Conservation (phyloP, 306 rosid species). For the Quercus rubra region DNA sequence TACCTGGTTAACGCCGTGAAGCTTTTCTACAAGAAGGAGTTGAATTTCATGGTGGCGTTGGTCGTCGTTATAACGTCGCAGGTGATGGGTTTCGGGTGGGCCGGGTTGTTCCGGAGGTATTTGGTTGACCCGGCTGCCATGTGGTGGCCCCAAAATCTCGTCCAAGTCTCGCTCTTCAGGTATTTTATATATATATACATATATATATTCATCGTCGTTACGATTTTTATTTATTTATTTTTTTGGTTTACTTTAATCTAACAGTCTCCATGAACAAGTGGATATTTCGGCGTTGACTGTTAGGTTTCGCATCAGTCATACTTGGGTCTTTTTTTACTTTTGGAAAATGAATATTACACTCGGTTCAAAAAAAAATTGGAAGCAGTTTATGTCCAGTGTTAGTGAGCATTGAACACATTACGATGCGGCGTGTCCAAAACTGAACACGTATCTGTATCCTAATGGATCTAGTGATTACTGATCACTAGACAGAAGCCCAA, state of each 20-base stretch:
- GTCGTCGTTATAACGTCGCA: constrained; percentile 79
- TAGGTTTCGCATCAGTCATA: too few species aligned
- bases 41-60: constrained; percentile 53
- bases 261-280: background rate
- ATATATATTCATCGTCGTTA: background rate
- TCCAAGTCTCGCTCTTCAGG: constrained; percentile 82
- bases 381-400: too few species aligned
- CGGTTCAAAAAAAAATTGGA: too few species aligned
- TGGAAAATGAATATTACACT: too few species aligned
- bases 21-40: constrained; percentile 39
- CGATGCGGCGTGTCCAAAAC: too few species aligned
- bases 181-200: background rate
- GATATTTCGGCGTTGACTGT: too few species aligned
- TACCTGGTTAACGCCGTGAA: constrained; percentile 38
- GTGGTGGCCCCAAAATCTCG: constrained; percentile 94
- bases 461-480: too few species aligned
- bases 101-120: constrained; percentile 65
- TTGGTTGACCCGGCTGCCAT: constrained; percentile 81
- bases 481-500: too few species aligned
- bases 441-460: too few species aligned
- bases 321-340: too few species aligned
- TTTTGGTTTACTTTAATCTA: background rate
- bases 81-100: constrained; percentile 86
- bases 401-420: too few species aligned
- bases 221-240: background rate